Evolutionary conservation across 805 yeast genomes (phyloP), one percentile per base, ranked within the genome.

Genomic region (Cyberlindnera galapagoensis): DNA sequence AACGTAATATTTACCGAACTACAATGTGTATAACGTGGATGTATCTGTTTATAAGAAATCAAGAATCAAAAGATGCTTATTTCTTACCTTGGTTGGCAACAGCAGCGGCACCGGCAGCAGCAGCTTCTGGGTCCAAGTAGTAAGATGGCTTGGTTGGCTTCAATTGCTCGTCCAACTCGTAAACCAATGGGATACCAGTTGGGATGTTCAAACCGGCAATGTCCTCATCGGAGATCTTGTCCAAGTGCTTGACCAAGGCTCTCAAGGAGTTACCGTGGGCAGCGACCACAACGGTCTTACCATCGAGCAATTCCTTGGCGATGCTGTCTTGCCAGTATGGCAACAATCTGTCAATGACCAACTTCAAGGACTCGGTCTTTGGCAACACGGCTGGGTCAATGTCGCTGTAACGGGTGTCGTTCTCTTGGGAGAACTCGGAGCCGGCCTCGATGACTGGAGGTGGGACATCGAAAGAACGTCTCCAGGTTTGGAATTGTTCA

Each of bases 201-300:
- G 97, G 97, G 61, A 88, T 87, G 80, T 88, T 90, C 63, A 90
- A 80, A 49, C 80, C 85, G 39, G 97, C 90, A 60, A 88, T 90
- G 49, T 83, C 95, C 14, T 66, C 88, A 59, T 85, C 96, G 45
- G 95, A 80, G 62, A 90, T 85, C 58, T 76, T 74, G 70, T 90
- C 96, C 69, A 88, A 80, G 73, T 87, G 86, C 76, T 90, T 88
- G 56, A 90, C 96, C 49, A 88, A 70, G 49, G 86, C 97, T 76
- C 97, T 84, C 64, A 88, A 75, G 32, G 97, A 90, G 85, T 90
- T 90, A 69, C 97, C 97, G 73, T 88, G 97, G 48, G 97, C 97
- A 55, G 94, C 90, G 59, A 88, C 63, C 62, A 88, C 65, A 37
- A 90, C 97, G 42, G 94, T 83, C 76, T 90, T 88, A 56, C 86